Base-by-base conservation (phyloP, 2,329 filamentous ascomycete genomes). In the Alternaria arborescens region DNA sequence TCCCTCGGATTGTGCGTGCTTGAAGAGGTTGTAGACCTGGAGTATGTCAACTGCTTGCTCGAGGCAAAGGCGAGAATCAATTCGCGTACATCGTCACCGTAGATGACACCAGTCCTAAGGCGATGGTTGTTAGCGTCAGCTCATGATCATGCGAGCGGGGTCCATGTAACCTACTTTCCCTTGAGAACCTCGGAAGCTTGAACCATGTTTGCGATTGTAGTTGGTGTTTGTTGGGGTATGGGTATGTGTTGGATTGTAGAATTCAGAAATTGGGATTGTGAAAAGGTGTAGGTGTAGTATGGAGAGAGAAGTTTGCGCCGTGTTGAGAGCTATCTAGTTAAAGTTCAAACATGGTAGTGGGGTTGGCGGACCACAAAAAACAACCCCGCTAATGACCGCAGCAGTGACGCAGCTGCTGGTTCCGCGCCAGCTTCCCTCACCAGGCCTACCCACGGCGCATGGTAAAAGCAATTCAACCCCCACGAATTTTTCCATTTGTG, bases 1-100 rank as follows among this genome's bases (percentile, higher is more conserved):
- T 51, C 90, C 84, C 78, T 97, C 87, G 85, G 95, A 87, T 80
- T 94, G 91, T 71, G 92, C 92, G 82, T 97, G 92, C 82, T 94
- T 61, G 58, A 61, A 61, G 16, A 61, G 58, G 44, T 50, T 46
- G 52, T 55, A 42, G 44, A 60, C 28, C 53, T 55, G 43, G 14
- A 16, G 5, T 22, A 18, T 40, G 43, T 55, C 24, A 55, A 26
- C 32, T 32, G 7, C 12, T 20, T 41, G 43, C 18, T 46, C 43
- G 18, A 32, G 24, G 16, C 22, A 34, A 47, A 12, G 28, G 26
- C 24, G 20, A 18, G 87, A 85, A 97, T 97, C 77, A 97, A 91
- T 78, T 81, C 67, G 70, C 69, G 58, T 68, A 89, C 87, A 79
- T 90, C 88, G 71, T 89, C 87, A 73, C 88, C 88, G 71, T 86